phyloP scores from a whole-genome alignment of 192 early-diverging fungal genomes.

The Backusella tarrabulga region DNA sequence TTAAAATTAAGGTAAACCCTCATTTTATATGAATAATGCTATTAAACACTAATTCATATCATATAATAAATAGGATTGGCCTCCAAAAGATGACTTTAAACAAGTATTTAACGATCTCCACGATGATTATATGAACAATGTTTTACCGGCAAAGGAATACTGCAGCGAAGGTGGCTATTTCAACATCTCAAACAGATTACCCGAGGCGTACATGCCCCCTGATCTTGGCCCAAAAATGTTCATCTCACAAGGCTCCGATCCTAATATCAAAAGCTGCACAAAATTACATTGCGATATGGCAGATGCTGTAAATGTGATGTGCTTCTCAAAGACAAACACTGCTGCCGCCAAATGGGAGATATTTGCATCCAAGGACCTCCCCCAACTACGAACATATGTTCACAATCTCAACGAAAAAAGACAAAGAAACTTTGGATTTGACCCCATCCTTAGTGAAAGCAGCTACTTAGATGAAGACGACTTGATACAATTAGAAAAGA shows the following conservation, averaged over 20 bases:
- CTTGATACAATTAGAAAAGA: constrained; percentile 36
- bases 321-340: background rate
- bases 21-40: too few species aligned
- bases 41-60: too few species aligned
- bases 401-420: constrained; percentile 8
- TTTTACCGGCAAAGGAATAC: too few species aligned
- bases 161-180: too few species aligned
- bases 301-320: constrained; percentile 75
- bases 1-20: too few species aligned
- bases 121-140: too few species aligned
- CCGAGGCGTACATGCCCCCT: constrained; percentile 51
- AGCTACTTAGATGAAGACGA: constrained; percentile 53
- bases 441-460: constrained; percentile 66
- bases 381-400: constrained; percentile 35
- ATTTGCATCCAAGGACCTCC: constrained; percentile 41
- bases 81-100: too few species aligned
- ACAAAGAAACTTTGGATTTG: constrained; percentile 21
- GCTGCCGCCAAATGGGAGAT: constrained; percentile 68
- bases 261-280: background rate
- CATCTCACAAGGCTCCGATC: constrained; percentile 54
- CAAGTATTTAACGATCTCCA: too few species aligned
- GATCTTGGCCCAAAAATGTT: constrained; percentile 81
- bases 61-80: too few species aligned
- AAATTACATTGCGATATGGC: constrained; percentile 64
- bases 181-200: constrained; percentile 62